These are phyloP conservation scores for Porcisia deanei DNA, from an alignment of 208 protist genomes.

Conservation along the genomic window DNA sequence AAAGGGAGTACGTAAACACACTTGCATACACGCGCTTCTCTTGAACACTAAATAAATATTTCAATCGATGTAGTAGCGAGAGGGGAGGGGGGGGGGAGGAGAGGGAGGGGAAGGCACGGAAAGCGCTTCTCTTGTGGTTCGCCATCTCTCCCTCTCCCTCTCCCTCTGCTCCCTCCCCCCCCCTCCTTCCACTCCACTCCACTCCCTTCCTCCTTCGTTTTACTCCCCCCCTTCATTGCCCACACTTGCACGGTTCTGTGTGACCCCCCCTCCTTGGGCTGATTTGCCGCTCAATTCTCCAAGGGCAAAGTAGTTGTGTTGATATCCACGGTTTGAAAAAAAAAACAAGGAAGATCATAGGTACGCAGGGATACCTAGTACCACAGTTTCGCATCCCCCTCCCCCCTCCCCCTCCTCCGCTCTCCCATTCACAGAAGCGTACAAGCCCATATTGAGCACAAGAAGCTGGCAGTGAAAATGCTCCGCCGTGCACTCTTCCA, in stretches of 20 bases:
- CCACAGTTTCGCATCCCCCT: neutral
- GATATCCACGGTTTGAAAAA: no score
- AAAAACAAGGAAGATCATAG: no score
- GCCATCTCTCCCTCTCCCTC: neutral
- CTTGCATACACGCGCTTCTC: neutral
- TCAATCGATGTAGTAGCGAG: no score
- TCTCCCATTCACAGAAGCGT: neutral
- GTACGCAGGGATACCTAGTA: neutral
- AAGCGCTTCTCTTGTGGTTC: neutral
- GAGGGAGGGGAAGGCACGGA: neutral
- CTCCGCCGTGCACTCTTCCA: conserved; percentile 20
- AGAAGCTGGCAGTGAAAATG: neutral
- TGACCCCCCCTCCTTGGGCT: neutral
- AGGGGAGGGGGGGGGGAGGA: neutral
- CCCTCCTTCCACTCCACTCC: neutral
- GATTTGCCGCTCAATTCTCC: neutral
- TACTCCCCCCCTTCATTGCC: neutral
- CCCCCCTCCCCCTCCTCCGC: neutral
- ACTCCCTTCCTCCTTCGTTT: no score
- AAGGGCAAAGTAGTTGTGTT: neutral
- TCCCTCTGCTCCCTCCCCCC: neutral
- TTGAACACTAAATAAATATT: no score
- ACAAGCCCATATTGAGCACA: neutral
- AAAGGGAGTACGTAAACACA: neutral
- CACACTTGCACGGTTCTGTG: neutral